phyloP scores from a whole-genome alignment of 345 rosid genomes.

The Cardamine occulta region DNA sequence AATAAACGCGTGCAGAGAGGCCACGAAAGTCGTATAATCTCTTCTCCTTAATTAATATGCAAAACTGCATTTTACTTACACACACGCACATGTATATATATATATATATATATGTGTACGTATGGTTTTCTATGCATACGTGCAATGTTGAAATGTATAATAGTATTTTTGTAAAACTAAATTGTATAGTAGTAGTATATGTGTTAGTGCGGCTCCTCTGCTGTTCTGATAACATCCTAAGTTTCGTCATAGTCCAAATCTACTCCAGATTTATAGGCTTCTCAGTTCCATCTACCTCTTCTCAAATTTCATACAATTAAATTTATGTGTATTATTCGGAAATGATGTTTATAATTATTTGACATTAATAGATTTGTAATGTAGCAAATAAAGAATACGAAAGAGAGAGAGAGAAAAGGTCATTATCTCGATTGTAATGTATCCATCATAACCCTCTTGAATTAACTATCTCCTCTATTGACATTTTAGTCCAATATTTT shows the following conservation, averaged over 20 bases:
- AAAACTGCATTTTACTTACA: background rate
- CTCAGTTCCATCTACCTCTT: background rate
- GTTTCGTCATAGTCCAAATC: slow-evolving; percentile 19
- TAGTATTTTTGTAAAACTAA: too few relatives aligned
- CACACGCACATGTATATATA: too few relatives aligned
- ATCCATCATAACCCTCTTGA: slow-evolving; percentile 23
- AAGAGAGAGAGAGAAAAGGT: slow-evolving; percentile 22
- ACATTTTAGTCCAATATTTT: background rate
- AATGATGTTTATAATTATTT: slow-evolving; percentile 26
- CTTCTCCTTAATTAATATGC: background rate
- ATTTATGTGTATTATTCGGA: slow-evolving; percentile 15
- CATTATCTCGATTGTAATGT: slow-evolving; percentile 40
- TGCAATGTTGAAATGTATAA: background rate
- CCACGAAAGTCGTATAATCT: slow-evolving; percentile 16
- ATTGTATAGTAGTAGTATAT: background rate
- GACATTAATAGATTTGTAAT: slow-evolving; percentile 35
- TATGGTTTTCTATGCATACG: background rate
- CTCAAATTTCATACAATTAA: background rate
- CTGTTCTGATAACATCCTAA: slow-evolving; percentile 17
- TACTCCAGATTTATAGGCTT: slow-evolving; percentile 7
- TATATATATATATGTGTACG: background rate
- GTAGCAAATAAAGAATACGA: slow-evolving; percentile 34
- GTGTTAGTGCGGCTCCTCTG: background rate
- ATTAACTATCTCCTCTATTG: slow-evolving; percentile 11
- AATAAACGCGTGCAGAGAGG: slow-evolving; percentile 26